phyloP scores from a whole-genome alignment of 2,329 filamentous ascomycete species.

The Fusarium stilboides region DNA sequence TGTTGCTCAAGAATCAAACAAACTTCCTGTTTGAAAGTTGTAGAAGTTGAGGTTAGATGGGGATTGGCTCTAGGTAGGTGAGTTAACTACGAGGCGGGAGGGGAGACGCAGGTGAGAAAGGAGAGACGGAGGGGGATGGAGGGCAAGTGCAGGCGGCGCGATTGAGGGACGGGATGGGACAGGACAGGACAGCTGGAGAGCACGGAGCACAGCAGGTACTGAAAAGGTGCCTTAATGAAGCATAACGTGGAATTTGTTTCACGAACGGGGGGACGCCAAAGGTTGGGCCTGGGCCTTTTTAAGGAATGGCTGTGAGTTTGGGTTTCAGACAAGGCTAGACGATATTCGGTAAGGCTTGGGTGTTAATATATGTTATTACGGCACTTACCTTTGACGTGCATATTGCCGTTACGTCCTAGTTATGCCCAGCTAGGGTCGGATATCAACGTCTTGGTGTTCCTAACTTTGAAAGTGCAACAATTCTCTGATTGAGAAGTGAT shows the following conservation, averaged over 20 bases:
- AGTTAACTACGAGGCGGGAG: constrained; percentile 22
- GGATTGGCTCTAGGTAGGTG: constrained; percentile 24
- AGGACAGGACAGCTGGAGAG: neutral
- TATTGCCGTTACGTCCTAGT: constrained; percentile 31
- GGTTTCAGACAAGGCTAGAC: constrained; percentile 17
- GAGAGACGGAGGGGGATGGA: constrained; percentile 18
- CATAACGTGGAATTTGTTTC: constrained; percentile 38
- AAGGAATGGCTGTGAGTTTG: constrained; percentile 31
- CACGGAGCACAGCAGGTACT: constrained; percentile 15
- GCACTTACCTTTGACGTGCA: constrained; percentile 38
- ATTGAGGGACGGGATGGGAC: neutral
- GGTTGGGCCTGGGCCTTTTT: constrained; percentile 43
- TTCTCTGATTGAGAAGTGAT: constrained; percentile 9
- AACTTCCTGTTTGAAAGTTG: constrained; percentile 22
- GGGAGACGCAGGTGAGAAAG: constrained; percentile 23
- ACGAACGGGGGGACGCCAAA: constrained; percentile 40
- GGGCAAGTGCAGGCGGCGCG: constrained; percentile 19
- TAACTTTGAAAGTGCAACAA: neutral
- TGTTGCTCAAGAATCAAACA: constrained; percentile 4
- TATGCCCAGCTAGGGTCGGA: constrained; percentile 20
- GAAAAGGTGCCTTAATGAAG: constrained; percentile 28
- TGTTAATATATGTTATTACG: constrained; percentile 29
- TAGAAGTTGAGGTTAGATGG: constrained; percentile 18
- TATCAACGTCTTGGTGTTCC: constrained; percentile 23
- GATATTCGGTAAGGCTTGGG: constrained; percentile 22